Evolutionary conservation across 352 stramenopile genomes (phyloP).

Genomic region (Peronospora belbahrii): DNA sequence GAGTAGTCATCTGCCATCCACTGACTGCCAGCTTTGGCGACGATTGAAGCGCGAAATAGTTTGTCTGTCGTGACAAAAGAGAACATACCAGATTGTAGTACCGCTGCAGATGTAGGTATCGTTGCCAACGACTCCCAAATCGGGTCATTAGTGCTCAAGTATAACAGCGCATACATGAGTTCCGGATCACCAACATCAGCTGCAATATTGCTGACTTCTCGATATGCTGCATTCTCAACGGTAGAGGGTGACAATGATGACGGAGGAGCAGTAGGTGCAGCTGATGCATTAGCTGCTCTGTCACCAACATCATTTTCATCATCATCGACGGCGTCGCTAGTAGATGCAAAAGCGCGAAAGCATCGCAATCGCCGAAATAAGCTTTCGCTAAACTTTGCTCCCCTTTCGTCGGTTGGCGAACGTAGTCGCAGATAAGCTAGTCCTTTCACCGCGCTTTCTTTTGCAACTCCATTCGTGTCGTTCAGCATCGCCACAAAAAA

Average conservation of each 20-base stretch:
- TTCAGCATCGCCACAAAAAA: constrained; percentile 80
- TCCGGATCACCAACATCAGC: constrained; percentile 71
- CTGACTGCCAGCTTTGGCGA: constrained; percentile 43
- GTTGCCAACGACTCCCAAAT: constrained; percentile 44
- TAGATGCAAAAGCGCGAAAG: constrained; percentile 58
- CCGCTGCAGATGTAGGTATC: neutral
- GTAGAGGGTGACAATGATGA: constrained; percentile 14
- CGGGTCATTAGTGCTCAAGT: constrained; percentile 66
- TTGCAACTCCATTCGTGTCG: constrained; percentile 49
- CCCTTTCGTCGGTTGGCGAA: constrained; percentile 44
- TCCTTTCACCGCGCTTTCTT: constrained; percentile 72
- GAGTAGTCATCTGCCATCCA: constrained; percentile 50
- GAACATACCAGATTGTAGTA: constrained; percentile 15
- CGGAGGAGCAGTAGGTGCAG: constrained; percentile 4
- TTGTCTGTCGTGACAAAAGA: constrained; percentile 42
- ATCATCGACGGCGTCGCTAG: constrained; percentile 19
- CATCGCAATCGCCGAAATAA: constrained; percentile 72
- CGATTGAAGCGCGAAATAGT: constrained; percentile 38
- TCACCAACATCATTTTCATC: constrained; percentile 17
- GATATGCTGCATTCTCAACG: constrained; percentile 74
- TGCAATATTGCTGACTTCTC: constrained; percentile 77
- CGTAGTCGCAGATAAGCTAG: constrained; percentile 61
- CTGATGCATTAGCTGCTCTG: neutral
- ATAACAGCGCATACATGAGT: constrained; percentile 77
- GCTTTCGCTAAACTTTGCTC: constrained; percentile 61